phyloP scores from a whole-genome alignment of 306 rosid genomes.

The Cyamopsis tetragonoloba region DNA sequence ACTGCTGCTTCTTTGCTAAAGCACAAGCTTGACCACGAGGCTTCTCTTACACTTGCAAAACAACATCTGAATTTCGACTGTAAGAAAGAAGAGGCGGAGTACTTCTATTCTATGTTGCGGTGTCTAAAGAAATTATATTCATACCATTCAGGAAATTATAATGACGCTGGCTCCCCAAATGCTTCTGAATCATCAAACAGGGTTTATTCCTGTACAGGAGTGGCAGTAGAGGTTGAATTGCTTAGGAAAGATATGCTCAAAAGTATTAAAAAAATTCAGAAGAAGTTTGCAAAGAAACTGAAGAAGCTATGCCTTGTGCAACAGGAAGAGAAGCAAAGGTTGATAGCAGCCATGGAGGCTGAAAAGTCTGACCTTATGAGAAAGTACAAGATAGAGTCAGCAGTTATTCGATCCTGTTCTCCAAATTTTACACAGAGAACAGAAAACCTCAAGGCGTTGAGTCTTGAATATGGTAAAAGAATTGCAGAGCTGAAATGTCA shows the following conservation, averaged over 20 bases:
- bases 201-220: conserved; percentile 15
- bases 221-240: conserved; percentile 28
- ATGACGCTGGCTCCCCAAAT: conserved; percentile 31
- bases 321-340: conserved; percentile 21
- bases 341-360: conserved; percentile 5
- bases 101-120: conserved; percentile 51
- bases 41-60: conserved; percentile 48
- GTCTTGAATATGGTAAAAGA: conserved; percentile 26
- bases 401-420: conserved; percentile 36
- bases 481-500: conserved; percentile 31
- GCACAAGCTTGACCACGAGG: conserved; percentile 55
- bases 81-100: conserved; percentile 57
- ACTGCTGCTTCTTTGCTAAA: conserved; percentile 59
- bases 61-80: conserved; percentile 58
- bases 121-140: conserved; percentile 62
- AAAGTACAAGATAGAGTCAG: conserved; percentile 31
- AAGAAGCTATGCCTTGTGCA: conserved; percentile 43
- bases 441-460: conserved; percentile 42
- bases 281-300: conserved; percentile 45
- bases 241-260: conserved; percentile 40
- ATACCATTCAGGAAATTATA: conserved; percentile 31
- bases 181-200: conserved; percentile 28
- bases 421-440: conserved; percentile 38
- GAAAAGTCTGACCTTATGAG: conserved; percentile 36
- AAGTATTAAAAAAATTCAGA: conserved; percentile 52